phyloP scores from a whole-genome alignment of 108 stramenopile species.

The Fragilaria radians region DNA sequence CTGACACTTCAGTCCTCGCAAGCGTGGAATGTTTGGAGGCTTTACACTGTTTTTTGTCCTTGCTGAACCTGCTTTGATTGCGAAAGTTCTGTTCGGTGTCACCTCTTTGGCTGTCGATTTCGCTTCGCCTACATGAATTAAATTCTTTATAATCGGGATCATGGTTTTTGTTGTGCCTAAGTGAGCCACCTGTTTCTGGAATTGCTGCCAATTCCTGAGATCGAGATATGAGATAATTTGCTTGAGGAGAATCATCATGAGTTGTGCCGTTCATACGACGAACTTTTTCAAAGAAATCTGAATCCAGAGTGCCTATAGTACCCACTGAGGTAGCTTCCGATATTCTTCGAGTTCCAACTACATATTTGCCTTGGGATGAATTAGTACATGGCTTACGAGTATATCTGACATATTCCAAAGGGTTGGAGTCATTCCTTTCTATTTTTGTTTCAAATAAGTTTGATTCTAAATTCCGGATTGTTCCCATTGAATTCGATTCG shows the following conservation, averaged over 20 bases:
- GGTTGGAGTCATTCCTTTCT: no score
- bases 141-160: background rate
- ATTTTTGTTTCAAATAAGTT: no score
- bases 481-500: no score
- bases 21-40: background rate
- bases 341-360: no score
- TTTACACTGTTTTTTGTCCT: background rate
- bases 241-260: background rate
- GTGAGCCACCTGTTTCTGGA: background rate
- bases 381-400: no score
- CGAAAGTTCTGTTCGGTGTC: background rate
- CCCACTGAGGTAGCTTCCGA: background rate
- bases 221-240: background rate
- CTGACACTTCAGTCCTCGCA: background rate
- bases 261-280: no score
- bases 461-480: no score
- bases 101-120: background rate
- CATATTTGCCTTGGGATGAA: no score
- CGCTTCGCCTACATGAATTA: no score
- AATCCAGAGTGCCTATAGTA: background rate
- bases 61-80: no score
- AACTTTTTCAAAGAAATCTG: conserved; percentile 7
- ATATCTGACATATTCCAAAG: no score
- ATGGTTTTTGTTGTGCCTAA: background rate
- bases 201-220: background rate